These are phyloP conservation scores for Globisporangium heterothallicum DNA, from an alignment of 352 stramenopile species.

Conservation along the genomic window DNA sequence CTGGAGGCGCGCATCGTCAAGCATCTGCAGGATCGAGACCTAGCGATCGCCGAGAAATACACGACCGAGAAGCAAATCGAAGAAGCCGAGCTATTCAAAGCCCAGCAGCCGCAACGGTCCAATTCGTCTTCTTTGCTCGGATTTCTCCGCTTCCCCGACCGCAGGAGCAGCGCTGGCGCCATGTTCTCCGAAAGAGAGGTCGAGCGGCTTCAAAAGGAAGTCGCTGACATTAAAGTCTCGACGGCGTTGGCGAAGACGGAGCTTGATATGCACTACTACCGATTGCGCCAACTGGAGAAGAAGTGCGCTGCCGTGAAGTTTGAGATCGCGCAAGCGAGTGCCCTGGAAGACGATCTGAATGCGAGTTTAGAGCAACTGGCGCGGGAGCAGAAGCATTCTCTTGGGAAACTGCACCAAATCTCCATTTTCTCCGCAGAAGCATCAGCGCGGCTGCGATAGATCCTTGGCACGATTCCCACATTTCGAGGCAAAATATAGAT, in stretches of 20 bases:
- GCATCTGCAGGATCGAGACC: constrained; percentile 62
- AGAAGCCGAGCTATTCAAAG: constrained; percentile 53
- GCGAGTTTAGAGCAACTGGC: constrained; percentile 46
- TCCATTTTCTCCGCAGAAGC: constrained; percentile 38
- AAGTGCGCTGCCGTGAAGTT: constrained; percentile 57
- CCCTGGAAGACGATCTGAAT: constrained; percentile 59
- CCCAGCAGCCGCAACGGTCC: constrained; percentile 19
- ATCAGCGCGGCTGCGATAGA: constrained; percentile 1
- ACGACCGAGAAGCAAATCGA: constrained; percentile 62
- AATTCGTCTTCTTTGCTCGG: constrained; percentile 18
- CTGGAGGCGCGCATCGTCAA: constrained; percentile 71
- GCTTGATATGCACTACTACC: constrained; percentile 56
- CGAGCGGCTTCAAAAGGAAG: constrained; percentile 52
- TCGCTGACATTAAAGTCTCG: constrained; percentile 60
- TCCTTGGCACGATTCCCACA: neutral
- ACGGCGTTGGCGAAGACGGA: constrained; percentile 52
- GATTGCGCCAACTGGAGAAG: constrained; percentile 50
- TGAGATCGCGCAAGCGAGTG: constrained; percentile 51
- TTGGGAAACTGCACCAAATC: constrained; percentile 57
- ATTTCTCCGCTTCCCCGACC: constrained; percentile 16
- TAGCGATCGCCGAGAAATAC: constrained; percentile 68
- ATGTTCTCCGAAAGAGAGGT: constrained; percentile 46
- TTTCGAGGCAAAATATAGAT: neutral
- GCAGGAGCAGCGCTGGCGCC: constrained; percentile 12
- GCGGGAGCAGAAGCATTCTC: constrained; percentile 33